phyloP scores from a whole-genome alignment of 2,329 filamentous ascomycete species.

The Colletotrichum musicola region DNA sequence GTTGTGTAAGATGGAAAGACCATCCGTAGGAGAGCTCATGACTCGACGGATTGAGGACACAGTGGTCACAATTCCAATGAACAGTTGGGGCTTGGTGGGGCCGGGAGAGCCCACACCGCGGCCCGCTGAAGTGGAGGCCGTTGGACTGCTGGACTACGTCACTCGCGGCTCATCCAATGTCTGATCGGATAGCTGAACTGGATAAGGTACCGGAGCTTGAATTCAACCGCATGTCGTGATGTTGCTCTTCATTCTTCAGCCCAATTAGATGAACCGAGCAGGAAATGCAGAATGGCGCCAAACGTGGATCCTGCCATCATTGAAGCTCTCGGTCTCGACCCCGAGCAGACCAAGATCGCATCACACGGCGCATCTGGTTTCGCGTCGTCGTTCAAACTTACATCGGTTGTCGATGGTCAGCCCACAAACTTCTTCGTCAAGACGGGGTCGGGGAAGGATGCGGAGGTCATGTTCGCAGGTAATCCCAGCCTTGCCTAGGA shows the following conservation, averaged over 20 bases:
- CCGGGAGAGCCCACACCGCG: neutral
- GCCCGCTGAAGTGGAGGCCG: constrained; percentile 21
- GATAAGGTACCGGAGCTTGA: constrained; percentile 1
- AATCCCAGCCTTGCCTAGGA: constrained; percentile 36
- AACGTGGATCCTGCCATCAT: constrained; percentile 74
- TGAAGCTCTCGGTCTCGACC: constrained; percentile 70
- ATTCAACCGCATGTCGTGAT: neutral
- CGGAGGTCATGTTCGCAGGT: constrained; percentile 79
- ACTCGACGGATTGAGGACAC: constrained; percentile 2
- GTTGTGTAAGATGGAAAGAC: fast-evolving
- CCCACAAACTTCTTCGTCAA: constrained; percentile 78
- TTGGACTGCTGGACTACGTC: constrained; percentile 22
- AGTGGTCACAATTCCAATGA: constrained; percentile 1
- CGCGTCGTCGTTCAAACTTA: constrained; percentile 73
- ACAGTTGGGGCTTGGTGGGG: constrained; percentile 22
- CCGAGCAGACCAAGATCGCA: constrained; percentile 65
- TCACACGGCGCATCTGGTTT: constrained; percentile 77
- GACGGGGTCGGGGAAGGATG: constrained; percentile 69
- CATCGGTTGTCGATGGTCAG: constrained; percentile 59
- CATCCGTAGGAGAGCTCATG: neutral
- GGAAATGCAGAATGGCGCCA: constrained; percentile 37
- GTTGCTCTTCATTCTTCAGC: neutral
- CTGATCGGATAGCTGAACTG: neutral
- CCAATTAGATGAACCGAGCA: too few relatives aligned
- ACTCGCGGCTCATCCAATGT: constrained; percentile 29